A percentile compares a stretch with the other conserved stretches of the same genome.
phyloP scores from a whole-genome alignment of 768 basidiomycete genomes.

The Termitomyces sp. region DNA sequence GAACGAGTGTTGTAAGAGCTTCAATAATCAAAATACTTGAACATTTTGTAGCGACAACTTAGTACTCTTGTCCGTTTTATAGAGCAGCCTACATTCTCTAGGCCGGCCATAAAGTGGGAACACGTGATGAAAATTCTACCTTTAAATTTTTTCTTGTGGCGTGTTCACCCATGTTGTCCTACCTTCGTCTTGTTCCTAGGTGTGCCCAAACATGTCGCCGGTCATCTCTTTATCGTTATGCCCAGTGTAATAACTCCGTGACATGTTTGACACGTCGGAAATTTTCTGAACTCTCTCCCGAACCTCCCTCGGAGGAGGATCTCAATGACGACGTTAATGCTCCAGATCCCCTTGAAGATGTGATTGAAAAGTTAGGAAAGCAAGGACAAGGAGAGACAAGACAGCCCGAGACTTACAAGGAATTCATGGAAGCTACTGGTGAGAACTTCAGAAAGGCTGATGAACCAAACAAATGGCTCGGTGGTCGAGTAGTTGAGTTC shows the following conservation, averaged over 20 bases:
- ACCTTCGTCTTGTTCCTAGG: constrained; percentile 23
- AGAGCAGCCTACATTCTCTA: not conserved
- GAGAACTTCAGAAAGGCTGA: constrained; percentile 34
- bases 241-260: constrained; percentile 20
- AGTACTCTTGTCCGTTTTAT: too few relatives aligned
- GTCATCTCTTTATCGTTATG: constrained; percentile 13
- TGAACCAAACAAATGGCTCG: constrained; percentile 57
- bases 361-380: constrained; percentile 8
- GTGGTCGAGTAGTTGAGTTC: constrained; percentile 47
- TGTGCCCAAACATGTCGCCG: constrained; percentile 24
- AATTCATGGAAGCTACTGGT: constrained; percentile 40
- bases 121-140: constrained; percentile 24
- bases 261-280: not conserved
- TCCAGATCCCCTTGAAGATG: constrained; percentile 4
- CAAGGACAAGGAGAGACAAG: constrained; percentile 1
- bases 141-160: constrained; percentile 25
- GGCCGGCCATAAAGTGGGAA: constrained; percentile 16
- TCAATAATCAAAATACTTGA: not conserved
- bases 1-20: not conserved
- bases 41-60: too few relatives aligned
- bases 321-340: constrained; percentile 5
- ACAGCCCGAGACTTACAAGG: constrained; percentile 25
- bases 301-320: constrained; percentile 20
- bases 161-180: constrained; percentile 26
- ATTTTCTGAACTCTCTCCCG: constrained; percentile 18